Percentiles rank a stretch among this genome's conserved stretches.
Evolutionary conservation across 1,139 yeast genomes (phyloP).

Genomic region (Yamadazyma buinensis): DNA sequence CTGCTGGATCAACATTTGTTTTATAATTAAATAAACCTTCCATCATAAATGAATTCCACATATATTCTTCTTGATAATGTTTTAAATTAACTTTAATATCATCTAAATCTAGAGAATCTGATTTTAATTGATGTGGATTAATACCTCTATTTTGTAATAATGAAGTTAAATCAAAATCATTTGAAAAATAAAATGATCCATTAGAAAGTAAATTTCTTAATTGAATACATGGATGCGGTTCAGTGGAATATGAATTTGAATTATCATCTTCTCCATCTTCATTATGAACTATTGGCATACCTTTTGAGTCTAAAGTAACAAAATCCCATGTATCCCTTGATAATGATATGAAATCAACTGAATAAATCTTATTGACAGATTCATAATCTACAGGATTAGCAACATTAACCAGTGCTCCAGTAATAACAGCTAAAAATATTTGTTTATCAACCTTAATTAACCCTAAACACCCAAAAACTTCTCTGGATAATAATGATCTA

Average conservation of each 20-base stretch:
- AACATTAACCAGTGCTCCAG: conserved; percentile 66
- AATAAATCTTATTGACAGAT: conserved; percentile 72
- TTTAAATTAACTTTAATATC: conserved; percentile 29
- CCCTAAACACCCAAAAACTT: conserved; percentile 81
- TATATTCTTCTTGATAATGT: conserved; percentile 73
- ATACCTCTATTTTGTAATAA: conserved; percentile 72
- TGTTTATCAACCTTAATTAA: conserved; percentile 65
- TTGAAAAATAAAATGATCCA: conserved; percentile 90
- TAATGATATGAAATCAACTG: conserved; percentile 82
- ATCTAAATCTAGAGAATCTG: conserved; percentile 3
- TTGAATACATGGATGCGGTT: conserved; percentile 82
- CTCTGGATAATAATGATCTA: conserved; percentile 49
- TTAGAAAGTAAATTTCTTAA: conserved; percentile 72
- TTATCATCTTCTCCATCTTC: conserved; percentile 18
- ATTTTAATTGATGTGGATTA: conserved; percentile 15
- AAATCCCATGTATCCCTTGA: conserved; percentile 78
- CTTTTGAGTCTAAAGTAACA: conserved; percentile 58
- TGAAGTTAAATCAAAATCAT: conserved; percentile 88
- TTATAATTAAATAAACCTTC: conserved; percentile 75
- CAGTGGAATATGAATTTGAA: conserved; percentile 16
- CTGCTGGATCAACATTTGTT: conserved; percentile 58
- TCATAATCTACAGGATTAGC: conserved; percentile 82
- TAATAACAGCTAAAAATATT: conserved; percentile 74
- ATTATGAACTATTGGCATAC: conserved; percentile 41
- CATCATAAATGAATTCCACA: conserved; percentile 97